These are phyloP conservation scores for Metschnikowia santaceciliae DNA, from an alignment of 805 yeast species.

Conservation along the genomic window DNA sequence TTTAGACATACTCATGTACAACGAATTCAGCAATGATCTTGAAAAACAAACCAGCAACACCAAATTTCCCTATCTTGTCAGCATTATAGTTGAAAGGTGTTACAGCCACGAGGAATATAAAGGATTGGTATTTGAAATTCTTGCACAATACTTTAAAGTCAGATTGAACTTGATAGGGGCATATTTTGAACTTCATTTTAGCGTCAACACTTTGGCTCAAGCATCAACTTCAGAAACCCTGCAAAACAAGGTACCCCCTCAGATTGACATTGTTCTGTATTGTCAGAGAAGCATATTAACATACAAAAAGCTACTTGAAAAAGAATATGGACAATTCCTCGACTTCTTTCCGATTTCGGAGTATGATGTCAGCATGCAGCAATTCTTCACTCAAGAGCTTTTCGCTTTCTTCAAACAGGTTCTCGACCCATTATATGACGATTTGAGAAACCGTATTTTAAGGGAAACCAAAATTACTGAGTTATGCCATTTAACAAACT, in stretches of 20 bases:
- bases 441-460: slow-evolving; percentile 59
- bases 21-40: slow-evolving; percentile 14
- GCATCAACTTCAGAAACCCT: background rate
- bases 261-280: slow-evolving; percentile 42
- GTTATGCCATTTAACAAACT: slow-evolving; percentile 70
- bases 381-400: slow-evolving; percentile 27
- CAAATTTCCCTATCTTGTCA: slow-evolving; percentile 11
- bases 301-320: slow-evolving; percentile 55
- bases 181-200: slow-evolving; percentile 23
- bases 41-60: slow-evolving; percentile 16
- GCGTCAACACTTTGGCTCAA: background rate
- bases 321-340: slow-evolving; percentile 58
- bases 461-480: slow-evolving; percentile 64
- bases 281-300: slow-evolving; percentile 61
- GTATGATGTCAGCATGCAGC: slow-evolving; percentile 11
- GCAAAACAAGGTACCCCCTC: slow-evolving; percentile 15
- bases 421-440: slow-evolving; percentile 76
- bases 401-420: slow-evolving; percentile 59
- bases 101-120: slow-evolving; percentile 48
- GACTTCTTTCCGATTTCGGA: slow-evolving; percentile 39
- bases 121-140: slow-evolving; percentile 66
- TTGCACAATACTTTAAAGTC: slow-evolving; percentile 55
- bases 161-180: slow-evolving; percentile 49
- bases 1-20: slow-evolving; percentile 18
- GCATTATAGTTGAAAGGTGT: slow-evolving; percentile 14